Conservation (phyloP, 176 grass and related monocot genomes). For the Carex cristatella region DNA sequence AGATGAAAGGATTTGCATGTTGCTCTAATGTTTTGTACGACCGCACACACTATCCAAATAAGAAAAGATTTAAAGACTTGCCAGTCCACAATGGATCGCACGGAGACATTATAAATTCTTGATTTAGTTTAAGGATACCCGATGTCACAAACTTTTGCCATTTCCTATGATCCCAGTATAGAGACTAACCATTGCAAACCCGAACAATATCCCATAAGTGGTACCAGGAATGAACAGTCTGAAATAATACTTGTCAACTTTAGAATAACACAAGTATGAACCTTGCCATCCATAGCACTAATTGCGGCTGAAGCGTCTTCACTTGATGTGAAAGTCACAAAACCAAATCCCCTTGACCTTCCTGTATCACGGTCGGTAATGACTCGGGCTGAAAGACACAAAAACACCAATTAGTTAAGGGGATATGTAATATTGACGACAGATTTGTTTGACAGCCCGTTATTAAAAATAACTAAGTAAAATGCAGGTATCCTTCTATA, state of each 20-base stretch:
- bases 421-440: background rate
- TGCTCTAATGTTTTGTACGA: background rate
- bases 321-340: slow-evolving; percentile 61
- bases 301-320: slow-evolving; percentile 85
- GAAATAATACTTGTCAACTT: background rate
- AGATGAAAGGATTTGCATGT: background rate
- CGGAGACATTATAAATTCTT: background rate
- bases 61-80: background rate
- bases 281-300: slow-evolving; percentile 74
- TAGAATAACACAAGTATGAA: slow-evolving; percentile 14
- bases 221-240: background rate
- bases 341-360: slow-evolving; percentile 96
- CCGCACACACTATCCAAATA: background rate
- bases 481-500: background rate
- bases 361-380: slow-evolving; percentile 73
- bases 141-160: background rate
- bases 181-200: background rate
- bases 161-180: background rate
- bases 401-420: slow-evolving; percentile 15
- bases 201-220: background rate
- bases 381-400: slow-evolving; percentile 55
- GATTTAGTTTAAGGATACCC: background rate
- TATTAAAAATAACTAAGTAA: background rate
- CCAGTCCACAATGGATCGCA: background rate
- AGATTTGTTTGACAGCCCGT: background rate